phyloP scores from a whole-genome alignment of 2,329 filamentous ascomycete genomes.

The Fusarium sublunatum region DNA sequence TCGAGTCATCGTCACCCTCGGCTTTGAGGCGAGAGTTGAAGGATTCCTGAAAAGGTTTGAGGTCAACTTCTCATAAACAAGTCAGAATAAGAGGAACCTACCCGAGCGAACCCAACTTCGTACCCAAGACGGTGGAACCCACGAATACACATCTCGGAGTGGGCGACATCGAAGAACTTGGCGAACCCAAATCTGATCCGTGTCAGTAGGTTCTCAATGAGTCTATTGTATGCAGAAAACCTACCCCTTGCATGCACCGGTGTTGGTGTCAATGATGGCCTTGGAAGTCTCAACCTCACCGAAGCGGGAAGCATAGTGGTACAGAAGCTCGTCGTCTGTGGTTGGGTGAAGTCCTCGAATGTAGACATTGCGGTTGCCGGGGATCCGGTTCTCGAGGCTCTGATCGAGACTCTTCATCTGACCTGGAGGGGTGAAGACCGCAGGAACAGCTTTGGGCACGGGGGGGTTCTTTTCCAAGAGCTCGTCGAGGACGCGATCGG shows the following conservation, averaged over 20 bases:
- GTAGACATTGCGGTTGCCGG: slow-evolving; percentile 97
- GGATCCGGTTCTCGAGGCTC: slow-evolving; percentile 89
- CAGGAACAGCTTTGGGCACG: slow-evolving; percentile 89
- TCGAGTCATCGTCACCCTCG: slow-evolving; percentile 87
- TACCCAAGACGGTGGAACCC: slow-evolving; percentile 95
- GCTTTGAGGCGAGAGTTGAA: slow-evolving; percentile 99
- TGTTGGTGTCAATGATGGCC: slow-evolving; percentile 95
- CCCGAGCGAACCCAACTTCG: slow-evolving; percentile 95
- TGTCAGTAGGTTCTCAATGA: slow-evolving; percentile 17
- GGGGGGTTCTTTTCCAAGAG: slow-evolving; percentile 80
- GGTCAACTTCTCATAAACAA: not conserved
- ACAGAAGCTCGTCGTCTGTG: slow-evolving; percentile 90
- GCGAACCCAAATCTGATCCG: slow-evolving; percentile 88
- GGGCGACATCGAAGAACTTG: slow-evolving; percentile 87
- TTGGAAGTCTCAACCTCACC: slow-evolving; percentile 96
- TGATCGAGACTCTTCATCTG: slow-evolving; percentile 92
- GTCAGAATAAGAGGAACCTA: slow-evolving; percentile 55
- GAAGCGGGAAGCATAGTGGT: slow-evolving; percentile 85
- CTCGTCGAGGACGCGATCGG: slow-evolving; percentile 68
- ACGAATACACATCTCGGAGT: slow-evolving; percentile 95
- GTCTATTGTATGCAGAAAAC: slow-evolving; percentile 42
- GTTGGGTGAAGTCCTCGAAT: slow-evolving; percentile 95
- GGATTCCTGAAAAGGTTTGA: slow-evolving; percentile 75
- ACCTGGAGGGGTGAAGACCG: slow-evolving; percentile 85
- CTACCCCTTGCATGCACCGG: slow-evolving; percentile 95